Conservation (phyloP, 2,329 filamentous ascomycete genomes). For the Arthrobotrys sphaeroides region DNA sequence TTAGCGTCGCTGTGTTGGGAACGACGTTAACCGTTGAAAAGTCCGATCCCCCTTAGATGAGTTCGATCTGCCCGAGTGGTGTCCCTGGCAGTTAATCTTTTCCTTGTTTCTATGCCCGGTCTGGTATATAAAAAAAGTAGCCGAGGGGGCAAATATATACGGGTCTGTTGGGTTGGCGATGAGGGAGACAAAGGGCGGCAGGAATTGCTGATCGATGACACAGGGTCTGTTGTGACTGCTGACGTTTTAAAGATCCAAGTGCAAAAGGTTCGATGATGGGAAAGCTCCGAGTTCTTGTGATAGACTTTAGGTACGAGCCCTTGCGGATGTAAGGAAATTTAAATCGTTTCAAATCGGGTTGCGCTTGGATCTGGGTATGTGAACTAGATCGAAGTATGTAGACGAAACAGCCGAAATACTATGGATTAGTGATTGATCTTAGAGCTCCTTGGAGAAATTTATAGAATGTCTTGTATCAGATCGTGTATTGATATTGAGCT, state of each 20-base stretch:
- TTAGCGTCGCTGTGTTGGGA: conserved; percentile 20
- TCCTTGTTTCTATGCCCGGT: not conserved
- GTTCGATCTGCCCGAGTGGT: conserved; percentile 28
- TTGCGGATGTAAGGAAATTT: not conserved
- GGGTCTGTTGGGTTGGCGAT: not conserved
- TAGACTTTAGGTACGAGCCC: not conserved
- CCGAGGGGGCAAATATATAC: conserved; percentile 13
- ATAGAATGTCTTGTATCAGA: not conserved
- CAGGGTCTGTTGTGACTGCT: not conserved
- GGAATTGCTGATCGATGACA: conserved; percentile 14
- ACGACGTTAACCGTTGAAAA: conserved; percentile 32
- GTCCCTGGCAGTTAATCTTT: conserved; percentile 16
- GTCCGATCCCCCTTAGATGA: conserved; percentile 22
- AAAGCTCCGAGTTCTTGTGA: not conserved
- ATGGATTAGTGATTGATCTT: conserved; percentile 1
- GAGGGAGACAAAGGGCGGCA: not conserved
- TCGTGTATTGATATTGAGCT: not conserved
- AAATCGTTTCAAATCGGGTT: not conserved
- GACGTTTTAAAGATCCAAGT: conserved; percentile 15
- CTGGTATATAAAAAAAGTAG: not conserved
- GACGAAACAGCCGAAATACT: not conserved
- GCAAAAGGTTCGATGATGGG: conserved; percentile 28
- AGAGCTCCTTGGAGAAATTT: not conserved
- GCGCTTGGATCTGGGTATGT: not conserved
- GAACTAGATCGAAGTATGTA: too few relatives aligned